Percentiles rank a stretch among this genome's conserved stretches.
These are phyloP conservation scores for Daldinia eschscholtzii DNA, from an alignment of 2,329 filamentous ascomycete genomes.

Conservation along the genomic window DNA sequence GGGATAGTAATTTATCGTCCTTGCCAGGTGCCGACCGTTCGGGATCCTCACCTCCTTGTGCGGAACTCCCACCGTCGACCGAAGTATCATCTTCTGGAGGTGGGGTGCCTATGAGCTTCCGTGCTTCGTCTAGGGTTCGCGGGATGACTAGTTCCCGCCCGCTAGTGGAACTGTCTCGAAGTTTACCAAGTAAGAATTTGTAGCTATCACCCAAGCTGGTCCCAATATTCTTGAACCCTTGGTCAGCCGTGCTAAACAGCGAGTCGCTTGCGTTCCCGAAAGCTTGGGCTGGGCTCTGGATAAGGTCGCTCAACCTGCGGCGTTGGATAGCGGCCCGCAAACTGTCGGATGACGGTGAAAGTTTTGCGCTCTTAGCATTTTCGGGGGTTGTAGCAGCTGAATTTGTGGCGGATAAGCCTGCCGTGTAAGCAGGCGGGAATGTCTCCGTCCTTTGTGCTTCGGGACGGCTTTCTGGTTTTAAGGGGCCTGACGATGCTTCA, in stretches of 20 bases:
- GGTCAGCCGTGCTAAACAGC: slow-evolving; percentile 88
- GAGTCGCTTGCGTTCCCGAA: slow-evolving; percentile 87
- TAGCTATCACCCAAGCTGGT: slow-evolving; percentile 92
- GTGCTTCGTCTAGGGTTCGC: slow-evolving; percentile 91
- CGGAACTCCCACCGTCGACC: slow-evolving; percentile 69
- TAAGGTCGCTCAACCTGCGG: slow-evolving; percentile 85
- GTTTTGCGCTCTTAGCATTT: slow-evolving; percentile 51
- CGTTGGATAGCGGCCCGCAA: slow-evolving; percentile 62
- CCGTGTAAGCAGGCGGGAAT: slow-evolving; percentile 68
- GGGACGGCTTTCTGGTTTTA: slow-evolving; percentile 65
- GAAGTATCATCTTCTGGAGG: slow-evolving; percentile 71
- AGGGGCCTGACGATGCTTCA: slow-evolving; percentile 76
- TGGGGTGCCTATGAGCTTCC: slow-evolving; percentile 85
- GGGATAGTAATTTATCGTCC: slow-evolving; percentile 76
- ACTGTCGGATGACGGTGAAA: slow-evolving; percentile 56
- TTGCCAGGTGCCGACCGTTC: slow-evolving; percentile 51
- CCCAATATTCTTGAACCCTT: slow-evolving; percentile 91
- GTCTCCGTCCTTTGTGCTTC: slow-evolving; percentile 66
- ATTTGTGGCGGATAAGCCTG: slow-evolving; percentile 56
- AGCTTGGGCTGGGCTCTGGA: slow-evolving; percentile 85
- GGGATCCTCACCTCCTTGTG: slow-evolving; percentile 59
- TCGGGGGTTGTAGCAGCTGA: slow-evolving; percentile 53
- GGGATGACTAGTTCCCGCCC: slow-evolving; percentile 73
- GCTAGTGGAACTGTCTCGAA: slow-evolving; percentile 76
- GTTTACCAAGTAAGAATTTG: slow-evolving; percentile 89